A percentile compares a stretch with the other conserved stretches of the same genome.
phyloP scores from a whole-genome alignment of 2,329 filamentous ascomycete species.

The Nemania serpens region DNA sequence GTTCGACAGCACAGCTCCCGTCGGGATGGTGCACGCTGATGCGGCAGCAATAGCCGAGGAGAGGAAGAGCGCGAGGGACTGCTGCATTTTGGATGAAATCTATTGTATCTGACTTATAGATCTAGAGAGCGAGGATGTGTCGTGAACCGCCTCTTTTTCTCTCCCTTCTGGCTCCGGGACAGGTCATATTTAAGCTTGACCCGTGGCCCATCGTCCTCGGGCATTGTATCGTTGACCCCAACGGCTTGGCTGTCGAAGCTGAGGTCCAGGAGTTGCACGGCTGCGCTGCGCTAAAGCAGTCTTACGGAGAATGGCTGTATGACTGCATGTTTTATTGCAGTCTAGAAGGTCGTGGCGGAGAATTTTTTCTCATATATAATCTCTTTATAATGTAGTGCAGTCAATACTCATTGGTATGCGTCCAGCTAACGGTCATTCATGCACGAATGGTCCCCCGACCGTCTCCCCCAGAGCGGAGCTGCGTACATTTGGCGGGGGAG shows the following conservation, averaged over 20 bases:
- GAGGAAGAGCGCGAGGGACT: conserved; percentile 18
- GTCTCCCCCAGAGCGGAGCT: not conserved
- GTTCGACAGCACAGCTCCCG: conserved; percentile 37
- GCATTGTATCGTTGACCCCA: conserved; percentile 5
- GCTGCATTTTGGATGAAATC: conserved; percentile 9
- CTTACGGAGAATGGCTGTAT: conserved; percentile 14
- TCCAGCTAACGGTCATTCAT: not conserved
- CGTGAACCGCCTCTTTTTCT: not conserved
- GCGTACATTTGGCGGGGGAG: conserved; percentile 1
- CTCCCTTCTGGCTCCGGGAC: not conserved
- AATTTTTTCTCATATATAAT: not conserved
- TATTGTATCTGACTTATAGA: not conserved
- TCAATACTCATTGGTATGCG: not conserved
- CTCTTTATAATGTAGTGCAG: not conserved
- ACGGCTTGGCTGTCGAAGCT: conserved; percentile 9
- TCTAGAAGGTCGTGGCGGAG: conserved; percentile 15
- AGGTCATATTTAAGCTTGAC: conserved; percentile 23
- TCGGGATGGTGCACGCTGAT: conserved; percentile 41
- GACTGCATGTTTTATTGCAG: conserved; percentile 28
- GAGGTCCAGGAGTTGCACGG: conserved; percentile 8
- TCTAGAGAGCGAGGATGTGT: not conserved
- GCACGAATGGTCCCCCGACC: not conserved
- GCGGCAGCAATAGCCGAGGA: conserved; percentile 24
- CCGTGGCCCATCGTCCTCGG: not conserved
- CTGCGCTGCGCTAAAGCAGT: conserved; percentile 3